Conservation (phyloP, 116 monocot genomes). For the Cymodocea nodosa region DNA sequence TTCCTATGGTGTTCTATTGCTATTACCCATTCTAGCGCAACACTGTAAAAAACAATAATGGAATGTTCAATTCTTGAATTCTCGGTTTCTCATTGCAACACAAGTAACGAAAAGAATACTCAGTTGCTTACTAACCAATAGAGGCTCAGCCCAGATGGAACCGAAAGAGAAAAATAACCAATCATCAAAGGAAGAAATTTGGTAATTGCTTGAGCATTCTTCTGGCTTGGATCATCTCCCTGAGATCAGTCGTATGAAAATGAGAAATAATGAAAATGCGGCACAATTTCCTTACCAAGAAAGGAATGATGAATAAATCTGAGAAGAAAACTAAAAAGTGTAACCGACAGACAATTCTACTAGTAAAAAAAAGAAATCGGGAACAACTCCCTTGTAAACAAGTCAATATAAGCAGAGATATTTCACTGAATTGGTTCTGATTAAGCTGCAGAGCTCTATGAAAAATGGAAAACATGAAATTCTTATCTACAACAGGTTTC, state of each 20-base stretch:
- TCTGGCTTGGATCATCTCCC: constrained; percentile 64
- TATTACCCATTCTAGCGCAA: too few species aligned
- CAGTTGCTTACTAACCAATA: constrained; percentile 50
- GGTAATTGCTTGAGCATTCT: constrained; percentile 60
- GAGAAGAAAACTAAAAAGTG: background rate
- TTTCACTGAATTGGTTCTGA: too few species aligned
- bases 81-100: too few species aligned
- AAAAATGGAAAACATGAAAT: background rate
- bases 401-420: too few species aligned
- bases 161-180: constrained; percentile 92
- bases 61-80: too few species aligned
- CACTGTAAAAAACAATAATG: too few species aligned
- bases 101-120: too few species aligned
- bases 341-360: background rate
- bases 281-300: background rate
- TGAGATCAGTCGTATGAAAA: constrained; percentile 14
- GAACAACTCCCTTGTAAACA: background rate
- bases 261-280: background rate
- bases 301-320: background rate
- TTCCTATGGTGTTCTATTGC: too few species aligned
- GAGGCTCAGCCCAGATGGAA: constrained; percentile 87
- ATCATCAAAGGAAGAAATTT: constrained; percentile 81
- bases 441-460: background rate
- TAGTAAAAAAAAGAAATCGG: too few species aligned
- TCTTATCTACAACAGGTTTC: too few species aligned